A percentile compares a stretch with the other conserved stretches of the same genome.
Conservation (phyloP, 371 early-diverging fungal genomes). For the Mortierella sp. region DNA sequence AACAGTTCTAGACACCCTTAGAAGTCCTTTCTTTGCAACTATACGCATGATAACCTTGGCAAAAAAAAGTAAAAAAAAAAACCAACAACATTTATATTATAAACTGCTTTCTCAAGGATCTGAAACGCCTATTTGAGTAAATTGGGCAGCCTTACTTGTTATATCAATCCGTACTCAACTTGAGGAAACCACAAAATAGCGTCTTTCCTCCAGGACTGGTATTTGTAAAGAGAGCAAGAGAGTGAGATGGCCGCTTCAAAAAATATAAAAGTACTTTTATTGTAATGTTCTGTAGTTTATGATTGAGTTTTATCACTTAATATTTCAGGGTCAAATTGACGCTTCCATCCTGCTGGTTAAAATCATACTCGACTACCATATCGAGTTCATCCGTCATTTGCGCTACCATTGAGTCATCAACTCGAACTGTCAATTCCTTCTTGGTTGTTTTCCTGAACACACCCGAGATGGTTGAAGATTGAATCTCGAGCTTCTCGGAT, state of each 20-base stretch:
- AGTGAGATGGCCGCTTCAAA: too few relatives aligned
- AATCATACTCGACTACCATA: slow-evolving; percentile 64
- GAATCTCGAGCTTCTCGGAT: slow-evolving; percentile 60
- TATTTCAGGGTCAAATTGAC: slow-evolving; percentile 62
- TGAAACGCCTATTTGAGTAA: too few relatives aligned
- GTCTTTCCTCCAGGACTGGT: too few relatives aligned
- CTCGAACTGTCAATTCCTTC: slow-evolving; percentile 58
- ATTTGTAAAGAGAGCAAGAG: too few relatives aligned
- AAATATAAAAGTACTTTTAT: not conserved
- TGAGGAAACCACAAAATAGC: too few relatives aligned
- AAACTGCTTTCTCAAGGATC: too few relatives aligned
- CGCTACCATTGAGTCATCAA: slow-evolving; percentile 67
- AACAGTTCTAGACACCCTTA: not conserved
- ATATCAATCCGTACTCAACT: too few relatives aligned
- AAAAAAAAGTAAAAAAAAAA: not conserved
- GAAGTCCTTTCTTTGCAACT: not conserved
- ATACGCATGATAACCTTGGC: not conserved
- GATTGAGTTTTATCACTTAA: slow-evolving; percentile 22
- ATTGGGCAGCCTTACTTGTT: too few relatives aligned
- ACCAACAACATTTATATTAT: too few relatives aligned
- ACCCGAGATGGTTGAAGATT: slow-evolving; percentile 55
- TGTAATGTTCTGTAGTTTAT: not conserved
- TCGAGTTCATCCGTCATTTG: slow-evolving; percentile 68
- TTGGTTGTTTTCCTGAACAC: slow-evolving; percentile 60
- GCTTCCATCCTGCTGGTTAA: slow-evolving; percentile 60